Percentiles rank a stretch among this genome's conserved stretches.
Conservation (phyloP, 768 basidiomycete species). For the Trametes cubensis region DNA sequence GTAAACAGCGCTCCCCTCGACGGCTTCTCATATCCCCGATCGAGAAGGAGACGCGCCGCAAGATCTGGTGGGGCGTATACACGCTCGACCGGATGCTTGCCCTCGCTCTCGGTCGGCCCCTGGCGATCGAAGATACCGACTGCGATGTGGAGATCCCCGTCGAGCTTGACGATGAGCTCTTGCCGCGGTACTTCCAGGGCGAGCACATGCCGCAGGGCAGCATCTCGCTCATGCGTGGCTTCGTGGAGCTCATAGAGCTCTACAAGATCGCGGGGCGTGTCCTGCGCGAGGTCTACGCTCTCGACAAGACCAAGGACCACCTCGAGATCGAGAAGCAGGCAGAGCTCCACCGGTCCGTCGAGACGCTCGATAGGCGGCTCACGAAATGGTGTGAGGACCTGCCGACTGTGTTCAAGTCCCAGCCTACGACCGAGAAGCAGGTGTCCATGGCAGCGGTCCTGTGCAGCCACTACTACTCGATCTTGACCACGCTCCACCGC, state of each 20-base stretch:
- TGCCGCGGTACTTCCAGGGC: conserved; percentile 73
- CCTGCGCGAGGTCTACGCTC: conserved; percentile 78
- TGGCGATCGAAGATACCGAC: conserved; percentile 87
- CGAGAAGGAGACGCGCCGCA: conserved; percentile 87
- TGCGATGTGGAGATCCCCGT: conserved; percentile 88
- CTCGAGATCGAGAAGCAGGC: conserved; percentile 73
- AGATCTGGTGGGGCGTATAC: conserved; percentile 96
- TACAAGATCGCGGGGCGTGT: conserved; percentile 87
- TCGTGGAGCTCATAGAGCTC: conserved; percentile 70
- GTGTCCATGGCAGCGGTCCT: conserved; percentile 85
- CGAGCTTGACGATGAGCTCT: conserved; percentile 78
- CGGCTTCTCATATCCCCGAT: conserved; percentile 68
- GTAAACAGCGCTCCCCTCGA: conserved; percentile 74
- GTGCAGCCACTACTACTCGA: conserved; percentile 88
- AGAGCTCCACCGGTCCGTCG: conserved; percentile 78
- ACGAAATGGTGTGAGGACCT: conserved; percentile 84
- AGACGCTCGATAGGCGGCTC: conserved; percentile 74
- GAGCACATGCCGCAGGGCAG: conserved; percentile 55
- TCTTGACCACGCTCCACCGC: conserved; percentile 84
- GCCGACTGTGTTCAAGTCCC: conserved; percentile 73
- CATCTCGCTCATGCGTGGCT: conserved; percentile 80
- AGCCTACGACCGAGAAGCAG: conserved; percentile 73
- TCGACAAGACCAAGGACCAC: conserved; percentile 75
- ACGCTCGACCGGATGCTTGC: conserved; percentile 91
- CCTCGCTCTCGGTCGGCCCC: conserved; percentile 83